Conservation (phyloP, 2,329 filamentous ascomycete species). For the Penicillium glabrum region DNA sequence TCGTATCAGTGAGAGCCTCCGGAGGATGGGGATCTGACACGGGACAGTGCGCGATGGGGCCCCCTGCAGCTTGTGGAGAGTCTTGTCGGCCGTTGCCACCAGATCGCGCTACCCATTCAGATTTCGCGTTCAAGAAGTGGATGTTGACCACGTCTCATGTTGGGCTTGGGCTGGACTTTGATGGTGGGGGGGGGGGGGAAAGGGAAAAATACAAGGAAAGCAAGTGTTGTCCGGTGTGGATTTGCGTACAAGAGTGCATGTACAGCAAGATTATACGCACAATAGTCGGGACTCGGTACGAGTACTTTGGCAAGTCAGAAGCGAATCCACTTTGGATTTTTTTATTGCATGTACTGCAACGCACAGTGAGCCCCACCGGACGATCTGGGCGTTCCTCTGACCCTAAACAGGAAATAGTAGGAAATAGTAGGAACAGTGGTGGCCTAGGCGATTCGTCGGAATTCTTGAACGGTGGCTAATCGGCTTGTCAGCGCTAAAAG, state of each 20-base stretch:
- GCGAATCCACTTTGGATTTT: neutral
- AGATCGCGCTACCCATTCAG: conserved; percentile 12
- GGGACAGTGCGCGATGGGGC: conserved; percentile 12
- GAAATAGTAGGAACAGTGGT: too few species aligned
- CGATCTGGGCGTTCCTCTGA: conserved; percentile 8
- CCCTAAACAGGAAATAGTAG: neutral
- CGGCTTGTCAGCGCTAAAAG: conserved; percentile 14
- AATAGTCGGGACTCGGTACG: neutral
- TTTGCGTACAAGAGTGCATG: neutral
- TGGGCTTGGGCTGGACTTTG: neutral
- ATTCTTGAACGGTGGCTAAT: conserved; percentile 12
- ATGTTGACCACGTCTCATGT: conserved; percentile 7
- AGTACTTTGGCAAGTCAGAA: neutral
- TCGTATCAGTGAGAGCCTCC: conserved; percentile 10
- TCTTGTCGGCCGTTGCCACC: conserved; percentile 16
- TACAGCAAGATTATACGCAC: neutral
- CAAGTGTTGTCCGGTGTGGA: neutral
- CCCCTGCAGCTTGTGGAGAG: conserved; percentile 14
- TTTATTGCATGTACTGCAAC: conserved; percentile 4
- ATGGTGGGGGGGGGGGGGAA: neutral
- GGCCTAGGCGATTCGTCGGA: conserved; percentile 3
- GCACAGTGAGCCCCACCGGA: conserved; percentile 6
- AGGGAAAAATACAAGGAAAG: neutral
- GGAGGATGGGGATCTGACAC: conserved; percentile 16
- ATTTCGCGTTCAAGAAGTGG: neutral